Evolutionary conservation across 2,329 filamentous ascomycete genomes (phyloP), one percentile per base, ranked within the genome.

Genomic region (Calycina marina): DNA sequence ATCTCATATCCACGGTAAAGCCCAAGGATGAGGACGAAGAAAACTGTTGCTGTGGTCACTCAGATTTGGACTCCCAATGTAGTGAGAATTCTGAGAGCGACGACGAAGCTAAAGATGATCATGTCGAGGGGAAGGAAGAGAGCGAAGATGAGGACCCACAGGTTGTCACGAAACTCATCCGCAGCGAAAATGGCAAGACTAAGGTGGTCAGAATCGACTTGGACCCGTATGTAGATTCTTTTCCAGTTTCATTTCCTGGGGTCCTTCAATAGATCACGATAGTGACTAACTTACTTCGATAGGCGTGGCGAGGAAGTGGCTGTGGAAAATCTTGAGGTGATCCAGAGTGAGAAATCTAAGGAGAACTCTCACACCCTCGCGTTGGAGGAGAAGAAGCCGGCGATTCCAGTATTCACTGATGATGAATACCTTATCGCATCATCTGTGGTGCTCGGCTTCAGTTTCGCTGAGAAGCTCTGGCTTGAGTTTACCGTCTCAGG

Each of bases 391-490:
- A 42, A 47, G 16, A 49, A 54, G 28, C 56, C 55, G 34, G 43
- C 44, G 11, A 40, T 52, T 3, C 65, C 65, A 2, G 61, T 69
- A 13, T 86, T 90, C 51, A 79, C 68, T 0, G 81, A 90, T 30
- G 83, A 92, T 40, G 81, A 93, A 44, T 77, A 90, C 14, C 61
- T 93, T 4, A 77, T 92, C 30, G 76, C 84, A 2, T 88, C 81
- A 2, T 79, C 85, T 0, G 75, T 92, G 1, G 81, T 93, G 0
- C 67, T 92, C 2, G 86, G 85, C 0, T 93, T 93, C 46, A 72
- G 82, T 1, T 92, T 93, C 52, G 73, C 72, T 1, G 83, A 93
- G 56, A 93, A 93, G 57, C 63, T 83, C 6, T 94, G 85, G 86
- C 67, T 93, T 0, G 83, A 93, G 52, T 84, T 93, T 46, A 76